Evolutionary conservation across 352 stramenopile species (phyloP), one percentile per base, ranked within the genome.

Genomic region (Phytophthora citricola): DNA sequence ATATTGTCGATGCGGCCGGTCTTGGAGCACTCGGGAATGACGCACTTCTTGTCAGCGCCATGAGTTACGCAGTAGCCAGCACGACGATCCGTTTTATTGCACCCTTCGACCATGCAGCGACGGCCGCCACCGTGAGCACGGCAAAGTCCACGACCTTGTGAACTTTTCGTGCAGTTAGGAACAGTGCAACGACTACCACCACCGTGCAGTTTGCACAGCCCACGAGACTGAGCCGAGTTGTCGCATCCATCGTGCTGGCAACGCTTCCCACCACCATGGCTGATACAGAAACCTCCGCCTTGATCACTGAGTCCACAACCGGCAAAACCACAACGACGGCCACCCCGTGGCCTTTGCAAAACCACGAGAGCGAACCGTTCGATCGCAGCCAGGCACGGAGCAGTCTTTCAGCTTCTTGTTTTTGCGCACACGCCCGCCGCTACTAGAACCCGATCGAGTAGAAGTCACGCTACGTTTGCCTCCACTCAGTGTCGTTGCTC

Each of bases 391-490:
- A 7, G 80, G 78, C 14, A 93, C 83, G 11, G 87, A 92, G 64
- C 87, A 95, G 50, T 92, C 85, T 59, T 92, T 93, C 49, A 92
- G 72, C 66, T 95, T 95, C 66, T 90, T 91, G 65, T 81, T 85
- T 75, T 93, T 93, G 58, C 79, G 79, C 20, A 78, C 73, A 40
- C 73, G 73, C 12, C 71, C 65, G 1, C 66, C 43, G 32, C 70
- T 84, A 52, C 75, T 75, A 12, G 79, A 85, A 34, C 66, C 69
- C 6, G 79, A 83, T 11, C 75, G 77, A 68, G 73, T 83, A 17
- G 71, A 75, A 1, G 66, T 66, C 36, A 66, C 54, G 8, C 58
- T 70, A 56, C 71, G 70, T 32, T 82, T 82, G 5, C 63, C 69
- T 10, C 66, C 71, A 47, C 66, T 81, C 26, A 78, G 24, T 24